These are phyloP conservation scores for Yamadazyma diospyri DNA, from an alignment of 1,139 yeast genomes.

Conservation along the genomic window DNA sequence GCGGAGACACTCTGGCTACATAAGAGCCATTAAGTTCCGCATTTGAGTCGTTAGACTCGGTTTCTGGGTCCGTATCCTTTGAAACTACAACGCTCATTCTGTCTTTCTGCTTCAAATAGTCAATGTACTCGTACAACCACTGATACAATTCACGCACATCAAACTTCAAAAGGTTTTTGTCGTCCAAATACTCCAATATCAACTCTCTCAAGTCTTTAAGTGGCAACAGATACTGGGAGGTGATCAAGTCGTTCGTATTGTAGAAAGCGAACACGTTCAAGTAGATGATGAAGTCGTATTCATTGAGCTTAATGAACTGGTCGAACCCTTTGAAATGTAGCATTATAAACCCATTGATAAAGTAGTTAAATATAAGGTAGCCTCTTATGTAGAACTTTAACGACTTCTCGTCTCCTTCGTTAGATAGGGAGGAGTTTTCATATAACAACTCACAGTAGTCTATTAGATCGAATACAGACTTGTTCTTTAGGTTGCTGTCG, in stretches of 20 bases:
- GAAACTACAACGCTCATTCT: too few species aligned
- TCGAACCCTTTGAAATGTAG: slow-evolving; percentile 44
- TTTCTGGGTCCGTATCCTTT: too few species aligned
- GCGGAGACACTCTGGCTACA: too few species aligned
- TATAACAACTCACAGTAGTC: slow-evolving; percentile 42
- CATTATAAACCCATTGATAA: slow-evolving; percentile 43
- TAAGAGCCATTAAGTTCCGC: too few species aligned
- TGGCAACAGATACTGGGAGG: slow-evolving; percentile 21
- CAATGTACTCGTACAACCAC: slow-evolving; percentile 44
- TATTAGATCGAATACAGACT: slow-evolving; percentile 42
- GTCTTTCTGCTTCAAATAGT: slow-evolving; percentile 35
- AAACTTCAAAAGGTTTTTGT: slow-evolving; percentile 31
- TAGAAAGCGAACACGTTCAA: slow-evolving; percentile 43
- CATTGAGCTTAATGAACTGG: slow-evolving; percentile 35
- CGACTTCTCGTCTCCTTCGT: slow-evolving; percentile 19
- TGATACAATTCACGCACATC: slow-evolving; percentile 35
- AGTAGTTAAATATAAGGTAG: slow-evolving; percentile 41
- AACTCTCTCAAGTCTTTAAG: slow-evolving; percentile 24
- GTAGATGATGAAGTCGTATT: slow-evolving; percentile 42
- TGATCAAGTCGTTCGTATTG: slow-evolving; percentile 28
- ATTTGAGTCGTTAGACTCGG: too few species aligned
- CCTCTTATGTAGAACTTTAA: slow-evolving; percentile 33
- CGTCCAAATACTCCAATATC: slow-evolving; percentile 30
- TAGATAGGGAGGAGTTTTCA: slow-evolving; percentile 22
- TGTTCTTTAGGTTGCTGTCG: slow-evolving; percentile 26